Conservation (phyloP, 805 yeast species). For the Wickerhamiella cacticola region DNA sequence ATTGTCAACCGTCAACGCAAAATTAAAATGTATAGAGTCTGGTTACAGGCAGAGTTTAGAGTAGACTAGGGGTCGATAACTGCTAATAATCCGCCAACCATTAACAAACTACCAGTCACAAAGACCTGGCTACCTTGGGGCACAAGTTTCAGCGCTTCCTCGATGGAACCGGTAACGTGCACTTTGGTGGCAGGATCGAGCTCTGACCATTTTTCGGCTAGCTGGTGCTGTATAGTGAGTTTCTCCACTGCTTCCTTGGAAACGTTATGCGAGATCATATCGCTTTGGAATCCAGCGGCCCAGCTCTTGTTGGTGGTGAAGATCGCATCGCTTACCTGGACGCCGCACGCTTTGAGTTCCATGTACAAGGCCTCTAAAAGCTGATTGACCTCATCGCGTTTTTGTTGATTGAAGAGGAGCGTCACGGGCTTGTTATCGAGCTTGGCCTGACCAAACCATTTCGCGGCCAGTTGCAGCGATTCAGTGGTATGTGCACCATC, state of each 20-base stretch:
- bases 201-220: constrained; percentile 57
- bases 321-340: constrained; percentile 33
- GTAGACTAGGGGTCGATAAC: constrained; percentile 56
- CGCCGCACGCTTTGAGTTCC: constrained; percentile 22
- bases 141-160: constrained; percentile 50
- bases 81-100: constrained; percentile 87
- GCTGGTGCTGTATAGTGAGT: constrained; percentile 64
- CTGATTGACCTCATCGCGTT: constrained; percentile 61
- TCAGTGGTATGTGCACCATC: constrained; percentile 97
- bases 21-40: constrained; percentile 89
- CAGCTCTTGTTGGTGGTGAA: constrained; percentile 91
- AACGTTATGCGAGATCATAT: constrained; percentile 74
- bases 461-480: constrained; percentile 67
- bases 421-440: constrained; percentile 27
- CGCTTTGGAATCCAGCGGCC: constrained; percentile 67
- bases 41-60: constrained; percentile 85
- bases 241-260: constrained; percentile 67
- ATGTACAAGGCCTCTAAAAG: constrained; percentile 37
- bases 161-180: constrained; percentile 60
- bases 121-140: constrained; percentile 48
- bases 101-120: constrained; percentile 86
- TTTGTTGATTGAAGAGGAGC: constrained; percentile 85
- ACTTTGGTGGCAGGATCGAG: constrained; percentile 32
- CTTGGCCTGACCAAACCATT: constrained; percentile 48
- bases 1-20: constrained; percentile 85